A percentile compares a stretch with the other conserved stretches of the same genome.
phyloP scores from a whole-genome alignment of 2,329 filamentous ascomycete species.

The Xylariaceae sp. region DNA sequence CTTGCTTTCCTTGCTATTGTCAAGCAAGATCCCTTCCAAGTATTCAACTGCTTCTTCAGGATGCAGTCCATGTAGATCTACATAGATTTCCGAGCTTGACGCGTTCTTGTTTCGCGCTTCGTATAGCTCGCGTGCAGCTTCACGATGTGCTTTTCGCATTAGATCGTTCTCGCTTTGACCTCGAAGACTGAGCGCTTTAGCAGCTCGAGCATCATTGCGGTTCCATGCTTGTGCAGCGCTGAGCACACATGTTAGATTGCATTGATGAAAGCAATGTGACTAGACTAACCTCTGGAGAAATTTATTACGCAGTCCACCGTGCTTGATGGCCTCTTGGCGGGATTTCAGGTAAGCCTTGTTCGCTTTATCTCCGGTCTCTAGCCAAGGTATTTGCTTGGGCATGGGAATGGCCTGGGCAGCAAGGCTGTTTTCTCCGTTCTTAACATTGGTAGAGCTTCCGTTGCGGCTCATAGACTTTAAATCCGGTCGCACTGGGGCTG shows the following conservation, averaged over 20 bases:
- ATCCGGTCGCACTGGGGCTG: conserved; percentile 53
- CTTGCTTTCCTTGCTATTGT: conserved; percentile 66
- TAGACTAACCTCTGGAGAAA: conserved; percentile 77
- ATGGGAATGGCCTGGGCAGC: conserved; percentile 78
- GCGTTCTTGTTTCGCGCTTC: conserved; percentile 77
- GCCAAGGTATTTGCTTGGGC: conserved; percentile 91
- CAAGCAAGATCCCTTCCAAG: conserved; percentile 77
- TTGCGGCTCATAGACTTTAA: conserved; percentile 56
- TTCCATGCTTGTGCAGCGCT: conserved; percentile 98
- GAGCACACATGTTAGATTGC: conserved; percentile 14
- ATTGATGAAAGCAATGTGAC: background rate
- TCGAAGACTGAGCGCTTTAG: conserved; percentile 87
- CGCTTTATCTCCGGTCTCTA: conserved; percentile 84
- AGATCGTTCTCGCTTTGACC: conserved; percentile 95
- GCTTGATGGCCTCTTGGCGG: conserved; percentile 92
- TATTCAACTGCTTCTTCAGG: conserved; percentile 96
- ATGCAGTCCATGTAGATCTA: conserved; percentile 97
- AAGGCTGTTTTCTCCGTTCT: conserved; percentile 69
- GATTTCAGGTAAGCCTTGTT: conserved; percentile 95
- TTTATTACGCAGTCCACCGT: conserved; percentile 92
- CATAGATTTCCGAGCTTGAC: conserved; percentile 69
- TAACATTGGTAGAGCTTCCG: conserved; percentile 58
- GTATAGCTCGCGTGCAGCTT: conserved; percentile 86
- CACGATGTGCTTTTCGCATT: conserved; percentile 94
- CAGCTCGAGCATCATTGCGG: conserved; percentile 90